Base-by-base conservation (phyloP, 176 grass and related monocot genomes). In the Neostapfia colusana region DNA sequence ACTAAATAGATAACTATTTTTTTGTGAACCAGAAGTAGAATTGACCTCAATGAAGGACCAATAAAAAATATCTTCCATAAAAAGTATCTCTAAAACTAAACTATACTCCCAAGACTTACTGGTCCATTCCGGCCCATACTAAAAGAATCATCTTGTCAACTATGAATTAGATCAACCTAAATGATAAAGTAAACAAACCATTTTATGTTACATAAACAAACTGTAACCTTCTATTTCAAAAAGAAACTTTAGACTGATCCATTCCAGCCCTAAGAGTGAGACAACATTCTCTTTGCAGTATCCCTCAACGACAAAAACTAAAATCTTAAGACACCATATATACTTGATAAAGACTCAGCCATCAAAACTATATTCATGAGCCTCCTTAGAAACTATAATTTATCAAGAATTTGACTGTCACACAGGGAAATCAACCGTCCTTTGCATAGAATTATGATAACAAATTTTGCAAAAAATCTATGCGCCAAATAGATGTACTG, bases 401-500 rank as follows among this genome's bases (percentile, higher is more conserved):
- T 54, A 54, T 54, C 21, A 54, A 54, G 51, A 31, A 31, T 31
- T 54, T 21, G 11, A 23, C 59, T 67, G n/a, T 56, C 11, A 57
- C 21, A 69, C 8, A 36, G 61, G 64, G 24, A 78, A 54, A 18
- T 11, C 39, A 15, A 27, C 26, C 10, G 10, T 10, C 42, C 23
- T 17, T 46, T 63, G 1, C 72, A 63, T 8, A 63, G 57, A 63
- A 63, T n/a, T 63, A 36, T 3, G 6, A 2, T 34, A 24, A 17
- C 7, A 74, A 74, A 44, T 62, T 45, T 75, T 46, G 26, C 16
- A 63, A 17, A 76, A 5, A 75, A n/a, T 13, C 56, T 13, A 34
- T 45, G 24, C 26, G 14, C 39, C 40, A 34, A 67, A 73, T n/a
- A 54, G 35, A 79, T 84, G 70, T 42, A 38, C 13, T 79, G 21